Base-by-base conservation (phyloP, 352 stramenopile species). In the Phytophthora pluvialis region DNA sequence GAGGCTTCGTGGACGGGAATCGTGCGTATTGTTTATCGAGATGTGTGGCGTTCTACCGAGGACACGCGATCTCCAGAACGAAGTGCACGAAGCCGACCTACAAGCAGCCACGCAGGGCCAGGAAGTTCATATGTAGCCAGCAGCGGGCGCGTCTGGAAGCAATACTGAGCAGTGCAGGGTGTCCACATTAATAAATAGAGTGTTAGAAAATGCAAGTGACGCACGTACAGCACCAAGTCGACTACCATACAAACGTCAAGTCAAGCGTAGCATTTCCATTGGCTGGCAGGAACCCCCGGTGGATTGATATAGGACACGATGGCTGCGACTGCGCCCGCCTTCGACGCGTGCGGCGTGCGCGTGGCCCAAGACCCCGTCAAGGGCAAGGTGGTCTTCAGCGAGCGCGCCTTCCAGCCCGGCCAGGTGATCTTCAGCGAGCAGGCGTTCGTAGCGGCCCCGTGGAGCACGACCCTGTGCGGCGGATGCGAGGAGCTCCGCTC, bases 391-490 rank as follows among this genome's bases (percentile, higher is more conserved):
- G 82, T 91, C 31, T 70, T 73, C 31, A 81, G 70, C 31, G 68
- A 88, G 55, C 80, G 78, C 12, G 53, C 59, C 1, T 89, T 91
- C 58, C 45, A 75, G 28, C 69, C 82, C 4, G 84, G 84, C 5
- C 77, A 89, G 21, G 80, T 91, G 29, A 87, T 93, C 51, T 93
- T 93, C 66, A 81, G 74, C 51, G 85, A 93, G 62, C 55, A 87
- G 57, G 82, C 85, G 21, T 91, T 93, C 57, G 85, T 91, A 45
- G 85, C 72, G 54, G 85, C 82, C 11, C 60, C 79, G 8, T 93
- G 85, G 84, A 86, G 73, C 63, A 89, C 77, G 13, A 77, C 88
- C 35, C 63, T 90, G 31, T 91, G 81, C 52, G 70, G 78, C 9
- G 63, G 50, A 32, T 90, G 82, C 39, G 81, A 91, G 36, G 73